A percentile compares a stretch with the other conserved stretches of the same genome.
Conservation (phyloP, 352 stramenopile genomes). For the Halophytophthora polymorphica region DNA sequence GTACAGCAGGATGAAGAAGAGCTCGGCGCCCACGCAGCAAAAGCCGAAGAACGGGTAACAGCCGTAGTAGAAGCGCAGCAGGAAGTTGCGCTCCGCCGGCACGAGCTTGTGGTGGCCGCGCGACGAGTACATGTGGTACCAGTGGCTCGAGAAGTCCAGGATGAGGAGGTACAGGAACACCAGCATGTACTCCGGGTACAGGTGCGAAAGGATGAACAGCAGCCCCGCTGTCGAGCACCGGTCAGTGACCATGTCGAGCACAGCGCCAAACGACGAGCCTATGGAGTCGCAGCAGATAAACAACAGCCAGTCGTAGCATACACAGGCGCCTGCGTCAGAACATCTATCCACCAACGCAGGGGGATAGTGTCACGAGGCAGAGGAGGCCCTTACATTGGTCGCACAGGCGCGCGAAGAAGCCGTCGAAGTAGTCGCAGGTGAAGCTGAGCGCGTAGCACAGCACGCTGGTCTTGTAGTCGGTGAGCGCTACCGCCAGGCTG, state of each 20-base stretch:
- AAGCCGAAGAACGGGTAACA: conserved; percentile 92
- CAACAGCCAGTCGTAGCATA: conserved; percentile 4
- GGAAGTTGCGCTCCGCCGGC: conserved; percentile 89
- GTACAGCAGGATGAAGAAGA: conserved; percentile 92
- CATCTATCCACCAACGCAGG: no score
- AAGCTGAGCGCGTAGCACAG: conserved; percentile 95
- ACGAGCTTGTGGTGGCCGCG: conserved; percentile 95
- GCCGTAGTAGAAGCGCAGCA: conserved; percentile 94
- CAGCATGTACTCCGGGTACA: conserved; percentile 87
- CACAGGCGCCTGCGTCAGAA: no score
- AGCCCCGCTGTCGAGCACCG: conserved; percentile 95
- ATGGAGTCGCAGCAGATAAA: no score
- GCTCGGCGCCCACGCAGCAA: conserved; percentile 90
- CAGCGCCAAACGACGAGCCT: conserved; percentile 91
- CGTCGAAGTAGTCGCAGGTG: conserved; percentile 97
- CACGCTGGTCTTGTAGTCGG: conserved; percentile 74
- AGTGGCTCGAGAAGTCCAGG: conserved; percentile 97
- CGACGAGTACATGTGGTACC: conserved; percentile 97
- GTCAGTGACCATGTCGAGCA: conserved; percentile 99
- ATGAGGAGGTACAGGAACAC: conserved; percentile 90
- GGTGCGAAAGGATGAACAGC: conserved; percentile 91
- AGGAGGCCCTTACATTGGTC: conserved; percentile 84
- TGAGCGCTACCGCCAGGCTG: conserved; percentile 79
- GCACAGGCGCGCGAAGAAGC: conserved; percentile 94
- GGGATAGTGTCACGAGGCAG: no score